Evolutionary conservation across 805 yeast genomes (phyloP).

Genomic region (Zygosaccharomyces rouxii): DNA sequence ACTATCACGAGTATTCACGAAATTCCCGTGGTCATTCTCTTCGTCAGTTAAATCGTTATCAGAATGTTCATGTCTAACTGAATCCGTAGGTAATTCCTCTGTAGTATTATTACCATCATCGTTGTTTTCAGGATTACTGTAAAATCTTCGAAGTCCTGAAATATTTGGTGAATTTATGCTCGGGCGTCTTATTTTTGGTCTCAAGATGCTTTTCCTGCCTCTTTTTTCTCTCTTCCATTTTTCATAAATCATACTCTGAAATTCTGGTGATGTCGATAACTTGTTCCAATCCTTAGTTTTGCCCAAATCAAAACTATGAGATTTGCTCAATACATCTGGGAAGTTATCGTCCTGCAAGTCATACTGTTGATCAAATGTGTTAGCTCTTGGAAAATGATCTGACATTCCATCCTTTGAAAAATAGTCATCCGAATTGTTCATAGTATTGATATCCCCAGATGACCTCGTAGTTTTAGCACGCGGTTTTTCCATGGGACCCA

Average conservation of each 20-base stretch:
- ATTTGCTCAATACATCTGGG: conserved; percentile 39
- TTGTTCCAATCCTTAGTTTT: conserved; percentile 20
- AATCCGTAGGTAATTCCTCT: not conserved
- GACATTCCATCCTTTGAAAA: conserved; percentile 25
- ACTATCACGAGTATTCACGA: conserved; percentile 8
- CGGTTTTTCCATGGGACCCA: conserved; percentile 16
- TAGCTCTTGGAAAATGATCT: conserved; percentile 21
- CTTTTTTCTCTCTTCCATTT: conserved; percentile 33
- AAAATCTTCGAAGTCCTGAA: not conserved
- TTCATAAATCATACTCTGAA: conserved; percentile 40
- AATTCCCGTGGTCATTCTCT: conserved; percentile 17
- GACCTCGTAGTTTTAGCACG: not conserved
- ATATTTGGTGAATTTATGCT: not conserved
- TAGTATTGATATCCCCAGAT: conserved; percentile 2
- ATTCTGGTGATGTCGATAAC: conserved; percentile 43
- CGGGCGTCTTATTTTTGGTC: not conserved
- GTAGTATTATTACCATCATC: not conserved
- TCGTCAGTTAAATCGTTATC: conserved; percentile 9
- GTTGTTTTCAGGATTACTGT: conserved; percentile 3
- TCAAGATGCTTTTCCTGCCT: conserved; percentile 20
- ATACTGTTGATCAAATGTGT: conserved; percentile 36
- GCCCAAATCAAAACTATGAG: conserved; percentile 45
- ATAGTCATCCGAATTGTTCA: conserved; percentile 20
- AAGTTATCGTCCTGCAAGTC: conserved; percentile 38
- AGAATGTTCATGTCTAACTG: not conserved